phyloP scores from a whole-genome alignment of 2,329 filamentous ascomycete genomes.

The Daldinia sp. region DNA sequence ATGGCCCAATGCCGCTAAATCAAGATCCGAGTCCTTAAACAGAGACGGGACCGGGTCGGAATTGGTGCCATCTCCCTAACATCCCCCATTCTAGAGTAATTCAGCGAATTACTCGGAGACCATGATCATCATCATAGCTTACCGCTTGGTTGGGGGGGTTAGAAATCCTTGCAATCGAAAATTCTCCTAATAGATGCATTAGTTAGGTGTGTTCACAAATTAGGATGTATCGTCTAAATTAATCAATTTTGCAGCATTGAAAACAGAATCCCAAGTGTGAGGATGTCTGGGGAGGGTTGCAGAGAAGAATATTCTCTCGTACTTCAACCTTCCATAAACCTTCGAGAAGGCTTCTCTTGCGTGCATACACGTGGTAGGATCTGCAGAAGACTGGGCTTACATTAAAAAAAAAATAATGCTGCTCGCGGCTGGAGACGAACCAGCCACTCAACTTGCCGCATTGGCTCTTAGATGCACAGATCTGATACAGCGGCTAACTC shows the following conservation, averaged over 20 bases:
- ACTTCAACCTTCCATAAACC: slow-evolving; percentile 45
- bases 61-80: slow-evolving; percentile 12
- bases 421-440: slow-evolving; percentile 41
- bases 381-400: slow-evolving; percentile 46
- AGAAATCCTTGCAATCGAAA: slow-evolving; percentile 1
- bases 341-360: slow-evolving; percentile 49
- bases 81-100: not conserved
- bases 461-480: slow-evolving; percentile 27
- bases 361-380: slow-evolving; percentile 44
- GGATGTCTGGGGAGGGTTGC: slow-evolving; percentile 43
- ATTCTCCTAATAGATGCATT: slow-evolving; percentile 16
- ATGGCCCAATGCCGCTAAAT: slow-evolving; percentile 35
- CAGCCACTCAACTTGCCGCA: slow-evolving; percentile 38
- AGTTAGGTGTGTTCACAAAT: slow-evolving; percentile 1
- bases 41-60: slow-evolving; percentile 22
- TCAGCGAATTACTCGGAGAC: slow-evolving; percentile 15
- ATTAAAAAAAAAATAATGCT: slow-evolving; percentile 24
- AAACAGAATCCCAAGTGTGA: slow-evolving; percentile 11
- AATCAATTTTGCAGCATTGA: slow-evolving; percentile 6
- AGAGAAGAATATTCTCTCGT: slow-evolving; percentile 30
- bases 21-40: slow-evolving; percentile 27
- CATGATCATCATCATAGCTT: slow-evolving; percentile 14
- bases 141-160: slow-evolving; percentile 7
- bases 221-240: slow-evolving; percentile 30
- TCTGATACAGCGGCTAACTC: slow-evolving; percentile 37